A percentile compares a stretch with the other conserved stretches of the same genome.
These are phyloP conservation scores for Umbellularia californica DNA, from an alignment of 164 flowering plant species.

Conservation along the genomic window DNA sequence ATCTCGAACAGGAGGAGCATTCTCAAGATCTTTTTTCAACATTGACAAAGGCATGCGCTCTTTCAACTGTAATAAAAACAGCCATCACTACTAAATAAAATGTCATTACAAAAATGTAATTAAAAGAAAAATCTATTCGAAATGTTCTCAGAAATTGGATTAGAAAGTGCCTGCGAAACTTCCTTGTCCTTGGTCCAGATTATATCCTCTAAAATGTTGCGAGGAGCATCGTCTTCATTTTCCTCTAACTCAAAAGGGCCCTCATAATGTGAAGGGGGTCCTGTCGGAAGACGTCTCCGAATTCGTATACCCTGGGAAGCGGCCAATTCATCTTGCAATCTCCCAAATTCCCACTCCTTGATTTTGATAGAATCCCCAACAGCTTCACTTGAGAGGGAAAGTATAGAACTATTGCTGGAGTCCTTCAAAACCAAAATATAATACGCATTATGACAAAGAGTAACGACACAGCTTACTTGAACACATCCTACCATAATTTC, in stretches of 20 bases:
- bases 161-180: constrained; percentile 47
- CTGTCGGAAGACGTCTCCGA: constrained; percentile 74
- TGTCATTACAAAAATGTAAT: background rate
- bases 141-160: background rate
- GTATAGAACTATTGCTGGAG: constrained; percentile 25
- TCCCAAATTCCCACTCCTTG: constrained; percentile 73
- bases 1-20: constrained; percentile 72
- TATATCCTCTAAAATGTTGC: constrained; percentile 93
- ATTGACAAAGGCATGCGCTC: constrained; percentile 45
- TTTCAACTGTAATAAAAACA: constrained; percentile 44
- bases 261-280: constrained; percentile 78
- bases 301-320: constrained; percentile 75
- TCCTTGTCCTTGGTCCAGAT: constrained; percentile 84
- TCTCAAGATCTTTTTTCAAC: constrained; percentile 47
- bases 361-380: constrained; percentile 38
- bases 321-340: constrained; percentile 61
- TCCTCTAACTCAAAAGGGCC: constrained; percentile 88
- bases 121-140: constrained; percentile 1
- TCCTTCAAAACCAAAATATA: constrained; percentile 13
- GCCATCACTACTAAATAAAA: background rate
- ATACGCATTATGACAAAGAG: background rate
- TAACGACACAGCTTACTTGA: background rate
- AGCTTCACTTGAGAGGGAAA: constrained; percentile 24
- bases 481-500: background rate
- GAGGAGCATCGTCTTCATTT: constrained; percentile 83